Percentiles rank a stretch among this genome's conserved stretches.
Evolutionary conservation across 176 grass and related monocot species (phyloP).

Genomic region (Stipa capillata): DNA sequence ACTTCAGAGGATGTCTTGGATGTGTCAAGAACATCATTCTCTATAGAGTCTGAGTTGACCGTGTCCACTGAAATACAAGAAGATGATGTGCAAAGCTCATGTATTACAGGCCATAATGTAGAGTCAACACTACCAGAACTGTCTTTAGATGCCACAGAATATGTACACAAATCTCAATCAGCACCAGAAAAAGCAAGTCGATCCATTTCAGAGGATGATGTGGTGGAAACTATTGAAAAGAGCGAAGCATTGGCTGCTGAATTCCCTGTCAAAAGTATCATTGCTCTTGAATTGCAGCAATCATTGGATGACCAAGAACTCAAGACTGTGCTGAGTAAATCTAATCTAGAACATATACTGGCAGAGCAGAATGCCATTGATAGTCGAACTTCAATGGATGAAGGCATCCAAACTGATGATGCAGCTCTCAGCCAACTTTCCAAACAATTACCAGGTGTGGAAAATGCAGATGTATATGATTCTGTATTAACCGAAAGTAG

Average conservation of each 20-base stretch:
- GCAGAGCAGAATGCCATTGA: background rate
- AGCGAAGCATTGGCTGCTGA: slow-evolving; percentile 15
- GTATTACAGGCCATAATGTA: background rate
- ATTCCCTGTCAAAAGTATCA: background rate
- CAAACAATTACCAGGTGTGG: background rate
- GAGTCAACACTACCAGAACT: slow-evolving; percentile 1
- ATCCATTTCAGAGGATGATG: slow-evolving; percentile 28
- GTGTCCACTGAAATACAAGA: slow-evolving; percentile 16
- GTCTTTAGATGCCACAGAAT: slow-evolving; percentile 13
- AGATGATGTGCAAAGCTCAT: slow-evolving; percentile 23
- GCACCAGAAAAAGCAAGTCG: slow-evolving; percentile 20
- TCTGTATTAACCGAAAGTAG: slow-evolving; percentile 13
- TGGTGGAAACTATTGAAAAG: slow-evolving; percentile 3
- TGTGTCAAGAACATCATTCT: slow-evolving; percentile 10
- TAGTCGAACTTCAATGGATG: background rate
- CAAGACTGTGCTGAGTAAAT: slow-evolving; percentile 1
- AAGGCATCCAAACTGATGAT: slow-evolving; percentile 3
- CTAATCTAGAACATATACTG: slow-evolving; percentile 7
- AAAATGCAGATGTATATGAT: background rate
- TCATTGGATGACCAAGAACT: slow-evolving; percentile 22
- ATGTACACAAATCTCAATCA: slow-evolving; percentile 4
- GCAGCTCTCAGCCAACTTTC: slow-evolving; percentile 11
- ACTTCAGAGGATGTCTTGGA: slow-evolving; percentile 15
- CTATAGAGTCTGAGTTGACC: slow-evolving; percentile 12
- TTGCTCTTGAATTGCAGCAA: slow-evolving; percentile 20